Evolutionary conservation across 495 filamentous ascomycete species (phyloP).

Genomic region (Neurospora pannonica): DNA sequence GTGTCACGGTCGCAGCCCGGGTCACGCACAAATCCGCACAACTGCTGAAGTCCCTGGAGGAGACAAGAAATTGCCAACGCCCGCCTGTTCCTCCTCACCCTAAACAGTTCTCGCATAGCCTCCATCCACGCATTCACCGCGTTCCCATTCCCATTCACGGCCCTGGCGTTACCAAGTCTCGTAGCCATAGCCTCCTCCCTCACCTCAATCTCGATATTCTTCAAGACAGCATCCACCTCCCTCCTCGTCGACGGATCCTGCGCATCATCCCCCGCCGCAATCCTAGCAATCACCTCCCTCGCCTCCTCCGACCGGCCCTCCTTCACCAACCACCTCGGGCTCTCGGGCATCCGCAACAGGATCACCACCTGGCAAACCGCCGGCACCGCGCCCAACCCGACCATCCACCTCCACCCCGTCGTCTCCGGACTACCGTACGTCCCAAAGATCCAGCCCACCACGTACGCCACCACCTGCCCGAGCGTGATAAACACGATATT

Average conservation of each 20-base stretch:
- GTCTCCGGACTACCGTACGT: slow-evolving; percentile 34
- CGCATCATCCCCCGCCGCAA: slow-evolving; percentile 23
- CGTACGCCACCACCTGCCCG: slow-evolving; percentile 80
- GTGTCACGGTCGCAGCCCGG: neutral
- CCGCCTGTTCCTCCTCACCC: slow-evolving; percentile 57
- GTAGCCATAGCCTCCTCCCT: slow-evolving; percentile 50
- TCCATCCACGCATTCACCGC: slow-evolving; percentile 25
- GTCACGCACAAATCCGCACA: slow-evolving; percentile 69
- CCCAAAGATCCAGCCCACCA: slow-evolving; percentile 61
- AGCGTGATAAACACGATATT: slow-evolving; percentile 71
- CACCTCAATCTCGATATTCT: slow-evolving; percentile 59
- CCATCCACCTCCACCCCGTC: slow-evolving; percentile 79
- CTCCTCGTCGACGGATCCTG: slow-evolving; percentile 15
- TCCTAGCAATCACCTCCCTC: slow-evolving; percentile 49
- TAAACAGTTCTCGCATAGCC: slow-evolving; percentile 46
- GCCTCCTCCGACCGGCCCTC: slow-evolving; percentile 51
- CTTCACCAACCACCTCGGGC: slow-evolving; percentile 76
- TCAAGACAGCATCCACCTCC: slow-evolving; percentile 48
- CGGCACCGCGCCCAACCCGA: slow-evolving; percentile 73
- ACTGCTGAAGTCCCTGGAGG: slow-evolving; percentile 79
- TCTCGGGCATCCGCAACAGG: slow-evolving; percentile 67
- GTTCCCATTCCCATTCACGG: neutral
- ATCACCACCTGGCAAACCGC: slow-evolving; percentile 60
- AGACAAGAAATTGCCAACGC: slow-evolving; percentile 77
- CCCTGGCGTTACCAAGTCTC: slow-evolving; percentile 17